These are phyloP conservation scores for Erythrobasidium yunnanense DNA, from an alignment of 768 basidiomycete species.

Conservation along the genomic window DNA sequence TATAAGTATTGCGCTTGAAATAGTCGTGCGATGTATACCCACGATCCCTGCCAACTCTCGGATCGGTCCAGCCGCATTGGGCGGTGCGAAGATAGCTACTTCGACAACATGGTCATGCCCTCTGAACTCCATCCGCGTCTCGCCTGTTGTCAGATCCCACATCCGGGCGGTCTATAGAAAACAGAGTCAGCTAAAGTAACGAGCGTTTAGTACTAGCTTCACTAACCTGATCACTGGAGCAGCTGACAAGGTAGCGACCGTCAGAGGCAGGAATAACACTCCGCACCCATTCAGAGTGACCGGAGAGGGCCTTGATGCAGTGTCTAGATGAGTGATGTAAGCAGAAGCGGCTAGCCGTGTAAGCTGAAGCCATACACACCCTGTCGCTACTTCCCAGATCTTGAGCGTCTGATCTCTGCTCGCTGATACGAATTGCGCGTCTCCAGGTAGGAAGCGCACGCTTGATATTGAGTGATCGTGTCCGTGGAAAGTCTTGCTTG, in stretches of 20 bases:
- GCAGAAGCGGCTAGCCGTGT: too few species aligned
- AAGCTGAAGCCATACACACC: constrained; percentile 59
- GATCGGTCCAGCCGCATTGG: constrained; percentile 61
- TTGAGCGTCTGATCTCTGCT: constrained; percentile 78
- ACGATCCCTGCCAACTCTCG: constrained; percentile 66
- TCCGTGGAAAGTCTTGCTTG: constrained; percentile 70
- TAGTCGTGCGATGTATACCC: constrained; percentile 36
- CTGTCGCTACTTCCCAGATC: constrained; percentile 74
- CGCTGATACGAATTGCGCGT: constrained; percentile 70
- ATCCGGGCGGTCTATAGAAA: constrained; percentile 58
- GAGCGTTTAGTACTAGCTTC: too few species aligned
- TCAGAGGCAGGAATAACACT: constrained; percentile 49
- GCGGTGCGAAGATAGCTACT: constrained; percentile 66
- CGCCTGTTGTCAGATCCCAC: constrained; percentile 62
- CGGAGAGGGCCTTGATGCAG: constrained; percentile 60
- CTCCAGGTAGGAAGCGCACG: constrained; percentile 72
- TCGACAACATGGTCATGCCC: constrained; percentile 83
- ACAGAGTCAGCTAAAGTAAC: too few species aligned
- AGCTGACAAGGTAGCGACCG: constrained; percentile 62
- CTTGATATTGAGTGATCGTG: constrained; percentile 86
- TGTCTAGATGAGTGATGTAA: too few species aligned
- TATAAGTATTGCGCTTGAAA: neutral
- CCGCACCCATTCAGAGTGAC: constrained; percentile 80
- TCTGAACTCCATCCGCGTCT: constrained; percentile 68
- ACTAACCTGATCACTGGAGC: constrained; percentile 75